Evolutionary conservation across 2,329 filamentous ascomycete genomes (phyloP).

Genomic region (Purpureocillium lavendulum): DNA sequence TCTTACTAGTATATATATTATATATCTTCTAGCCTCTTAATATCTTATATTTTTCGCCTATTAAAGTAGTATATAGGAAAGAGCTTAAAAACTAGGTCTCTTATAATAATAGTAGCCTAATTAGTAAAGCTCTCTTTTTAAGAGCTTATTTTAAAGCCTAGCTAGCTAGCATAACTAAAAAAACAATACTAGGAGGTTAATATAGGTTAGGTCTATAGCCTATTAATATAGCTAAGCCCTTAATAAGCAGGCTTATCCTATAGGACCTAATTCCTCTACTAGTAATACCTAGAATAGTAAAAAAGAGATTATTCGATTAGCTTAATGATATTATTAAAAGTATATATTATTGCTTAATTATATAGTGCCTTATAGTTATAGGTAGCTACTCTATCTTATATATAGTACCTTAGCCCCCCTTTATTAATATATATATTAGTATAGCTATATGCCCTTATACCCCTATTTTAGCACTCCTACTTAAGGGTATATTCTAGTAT

Average conservation of each 20-base stretch:
- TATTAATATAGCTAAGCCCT: neutral
- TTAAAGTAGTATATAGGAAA: neutral
- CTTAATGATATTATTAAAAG: no score
- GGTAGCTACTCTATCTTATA: no score
- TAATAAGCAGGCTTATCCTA: neutral
- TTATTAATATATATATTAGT: no score
- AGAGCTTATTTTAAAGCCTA: neutral
- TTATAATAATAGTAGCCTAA: neutral
- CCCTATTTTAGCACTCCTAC: no score
- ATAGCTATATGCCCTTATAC: no score
- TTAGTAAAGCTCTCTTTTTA: slow-evolving; percentile 1
- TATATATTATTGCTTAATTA: no score
- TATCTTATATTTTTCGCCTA: neutral
- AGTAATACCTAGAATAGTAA: no score
- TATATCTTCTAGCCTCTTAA: slow-evolving; percentile 3
- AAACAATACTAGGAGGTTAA: neutral
- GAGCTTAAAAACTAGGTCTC: neutral
- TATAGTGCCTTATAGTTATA: no score
- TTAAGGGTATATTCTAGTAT: no score
- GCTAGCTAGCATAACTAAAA: neutral
- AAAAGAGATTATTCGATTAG: no score
- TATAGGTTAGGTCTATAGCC: neutral
- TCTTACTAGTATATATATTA: neutral
- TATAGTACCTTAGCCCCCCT: no score
- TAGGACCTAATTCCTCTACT: no score